phyloP scores from a whole-genome alignment of 2,329 filamentous ascomycete genomes.

The Colletotrichum chlorophyti region DNA sequence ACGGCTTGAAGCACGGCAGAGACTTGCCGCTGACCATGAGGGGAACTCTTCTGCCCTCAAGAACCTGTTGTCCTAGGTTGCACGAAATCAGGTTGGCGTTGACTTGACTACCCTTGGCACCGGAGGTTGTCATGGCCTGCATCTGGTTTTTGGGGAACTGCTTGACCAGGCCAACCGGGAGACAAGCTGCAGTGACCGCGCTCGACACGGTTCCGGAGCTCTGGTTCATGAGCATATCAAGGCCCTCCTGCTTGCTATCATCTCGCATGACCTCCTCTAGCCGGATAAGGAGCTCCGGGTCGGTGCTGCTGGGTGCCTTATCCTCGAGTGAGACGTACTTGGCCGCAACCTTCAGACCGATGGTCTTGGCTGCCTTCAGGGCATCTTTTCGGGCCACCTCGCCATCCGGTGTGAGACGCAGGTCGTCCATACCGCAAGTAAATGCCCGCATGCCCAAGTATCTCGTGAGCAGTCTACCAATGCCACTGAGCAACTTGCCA shows the following conservation, averaged over 20 bases:
- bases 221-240: slow-evolving; percentile 88
- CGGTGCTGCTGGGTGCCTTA: slow-evolving; percentile 64
- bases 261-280: slow-evolving; percentile 91
- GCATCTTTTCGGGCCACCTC: slow-evolving; percentile 74
- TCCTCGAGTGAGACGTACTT: slow-evolving; percentile 87
- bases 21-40: slow-evolving; percentile 98
- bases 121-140: slow-evolving; percentile 98
- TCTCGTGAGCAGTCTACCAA: slow-evolving; percentile 88
- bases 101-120: slow-evolving; percentile 90
- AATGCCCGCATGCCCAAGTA: slow-evolving; percentile 94
- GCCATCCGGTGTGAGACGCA: slow-evolving; percentile 82
- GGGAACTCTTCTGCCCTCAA: slow-evolving; percentile 93
- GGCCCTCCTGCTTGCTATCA: slow-evolving; percentile 85
- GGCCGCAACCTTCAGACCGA: slow-evolving; percentile 82
- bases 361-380: slow-evolving; percentile 68
- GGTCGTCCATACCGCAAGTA: slow-evolving; percentile 96
- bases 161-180: slow-evolving; percentile 85
- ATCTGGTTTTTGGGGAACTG: slow-evolving; percentile 97
- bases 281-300: slow-evolving; percentile 76
- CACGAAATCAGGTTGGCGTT: slow-evolving; percentile 98
- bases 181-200: slow-evolving; percentile 77
- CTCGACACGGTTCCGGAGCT: slow-evolving; percentile 75
- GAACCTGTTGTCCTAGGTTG: slow-evolving; percentile 93
- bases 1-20: slow-evolving; percentile 90
- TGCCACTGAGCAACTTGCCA: slow-evolving; percentile 85